Percentiles rank a stretch among this genome's conserved stretches.
Conservation (phyloP, 2,329 filamentous ascomycete genomes). For the Diaporthe destruens region DNA sequence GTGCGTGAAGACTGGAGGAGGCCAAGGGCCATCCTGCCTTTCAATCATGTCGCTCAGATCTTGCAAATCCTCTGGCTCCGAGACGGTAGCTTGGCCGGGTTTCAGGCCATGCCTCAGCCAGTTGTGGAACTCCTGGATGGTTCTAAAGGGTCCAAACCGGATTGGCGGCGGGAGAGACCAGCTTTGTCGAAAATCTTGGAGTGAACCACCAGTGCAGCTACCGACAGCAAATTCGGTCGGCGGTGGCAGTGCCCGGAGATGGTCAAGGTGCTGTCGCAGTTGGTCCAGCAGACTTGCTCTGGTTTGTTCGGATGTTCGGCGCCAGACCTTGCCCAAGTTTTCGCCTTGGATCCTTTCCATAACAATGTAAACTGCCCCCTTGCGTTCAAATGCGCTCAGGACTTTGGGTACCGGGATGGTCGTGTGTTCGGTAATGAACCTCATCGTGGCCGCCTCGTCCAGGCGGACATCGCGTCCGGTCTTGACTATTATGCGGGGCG, state of each 20-base stretch:
- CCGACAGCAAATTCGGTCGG: background rate
- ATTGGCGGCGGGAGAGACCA: background rate
- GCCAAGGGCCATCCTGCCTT: background rate
- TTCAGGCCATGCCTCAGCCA: background rate
- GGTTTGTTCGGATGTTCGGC: background rate
- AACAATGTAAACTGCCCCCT: background rate
- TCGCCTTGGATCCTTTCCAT: conserved; percentile 3
- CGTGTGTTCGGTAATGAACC: background rate
- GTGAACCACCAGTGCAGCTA: background rate
- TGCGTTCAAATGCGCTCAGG: background rate
- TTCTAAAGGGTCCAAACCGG: background rate
- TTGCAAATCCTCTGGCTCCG: background rate
- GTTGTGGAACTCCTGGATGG: conserved; percentile 5
- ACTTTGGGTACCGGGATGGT: background rate
- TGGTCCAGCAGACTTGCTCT: background rate
- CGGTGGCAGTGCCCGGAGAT: background rate
- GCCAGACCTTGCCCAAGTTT: background rate
- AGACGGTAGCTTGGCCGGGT: background rate
- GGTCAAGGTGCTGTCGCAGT: background rate
- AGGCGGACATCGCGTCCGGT: conserved; percentile 2
- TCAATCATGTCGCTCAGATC: background rate
- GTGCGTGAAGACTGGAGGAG: conserved; percentile 1
- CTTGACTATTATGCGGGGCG: background rate
- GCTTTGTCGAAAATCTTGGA: conserved; percentile 12
- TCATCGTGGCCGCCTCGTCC: conserved; percentile 4